phyloP scores from a whole-genome alignment of 2,329 filamentous ascomycete species.

The Aspergillus japonicus region DNA sequence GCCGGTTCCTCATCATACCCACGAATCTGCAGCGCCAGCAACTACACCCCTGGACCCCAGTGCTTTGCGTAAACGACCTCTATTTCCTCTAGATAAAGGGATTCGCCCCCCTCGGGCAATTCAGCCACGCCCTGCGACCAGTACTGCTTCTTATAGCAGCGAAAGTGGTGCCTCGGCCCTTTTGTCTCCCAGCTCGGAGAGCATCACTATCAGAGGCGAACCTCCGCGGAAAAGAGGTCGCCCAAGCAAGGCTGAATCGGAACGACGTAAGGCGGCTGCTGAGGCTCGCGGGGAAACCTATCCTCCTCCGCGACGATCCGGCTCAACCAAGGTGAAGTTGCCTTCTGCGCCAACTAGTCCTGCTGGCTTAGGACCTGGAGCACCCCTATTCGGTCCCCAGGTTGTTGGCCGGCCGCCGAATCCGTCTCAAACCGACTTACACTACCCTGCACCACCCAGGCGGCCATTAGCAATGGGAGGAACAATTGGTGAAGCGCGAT shows the following conservation, averaged over 20 bases:
- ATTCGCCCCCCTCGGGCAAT: constrained; percentile 36
- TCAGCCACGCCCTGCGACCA: constrained; percentile 40
- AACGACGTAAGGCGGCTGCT: constrained; percentile 39
- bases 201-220: constrained; percentile 26
- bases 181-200: constrained; percentile 36
- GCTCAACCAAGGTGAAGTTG: constrained; percentile 27
- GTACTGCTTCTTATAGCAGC: constrained; percentile 33
- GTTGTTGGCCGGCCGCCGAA: constrained; percentile 16
- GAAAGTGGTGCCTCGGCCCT: constrained; percentile 35
- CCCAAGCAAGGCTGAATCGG: constrained; percentile 43
- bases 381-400: constrained; percentile 21
- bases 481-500: constrained; percentile 17
- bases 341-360: constrained; percentile 34
- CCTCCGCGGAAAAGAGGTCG: constrained; percentile 44
- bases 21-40: constrained; percentile 22
- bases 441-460: constrained; percentile 20
- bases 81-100: constrained; percentile 32
- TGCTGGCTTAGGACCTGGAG: constrained; percentile 22
- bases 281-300: constrained; percentile 42
- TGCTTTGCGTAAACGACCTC: constrained; percentile 32
- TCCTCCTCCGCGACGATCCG: constrained; percentile 33
- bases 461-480: constrained; percentile 19
- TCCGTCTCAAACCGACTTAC: constrained; percentile 19
- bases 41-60: constrained; percentile 25
- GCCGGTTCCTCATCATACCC: constrained; percentile 23